phyloP scores from a whole-genome alignment of 1,139 yeast genomes.

The Pneumocystis oryctolagi region DNA sequence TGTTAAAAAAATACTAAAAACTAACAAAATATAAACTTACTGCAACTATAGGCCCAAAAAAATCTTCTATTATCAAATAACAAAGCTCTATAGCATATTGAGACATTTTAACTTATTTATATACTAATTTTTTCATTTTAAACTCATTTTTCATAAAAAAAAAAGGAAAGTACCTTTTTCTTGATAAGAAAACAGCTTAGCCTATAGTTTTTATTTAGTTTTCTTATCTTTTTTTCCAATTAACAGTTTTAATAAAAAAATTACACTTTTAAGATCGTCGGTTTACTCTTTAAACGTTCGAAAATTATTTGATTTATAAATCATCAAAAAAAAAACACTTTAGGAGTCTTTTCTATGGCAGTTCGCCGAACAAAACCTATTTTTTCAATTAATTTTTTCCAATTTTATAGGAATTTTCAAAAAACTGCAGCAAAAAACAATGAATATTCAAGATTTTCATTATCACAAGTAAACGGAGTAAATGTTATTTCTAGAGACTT shows the following conservation, averaged over 20 bases:
- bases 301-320: not conserved
- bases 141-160: not conserved
- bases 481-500: slow-evolving; percentile 35
- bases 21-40: slow-evolving; percentile 2
- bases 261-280: not conserved
- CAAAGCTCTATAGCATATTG: slow-evolving; percentile 22
- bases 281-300: not conserved
- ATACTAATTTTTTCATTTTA: not conserved
- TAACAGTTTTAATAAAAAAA: not conserved
- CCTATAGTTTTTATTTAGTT: not conserved
- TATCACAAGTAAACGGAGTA: slow-evolving; percentile 18
- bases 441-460: not conserved
- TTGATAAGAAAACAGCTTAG: not conserved
- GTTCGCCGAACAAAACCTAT: not conserved
- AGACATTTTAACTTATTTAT: not conserved
- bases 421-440: not conserved
- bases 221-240: not conserved
- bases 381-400: not conserved
- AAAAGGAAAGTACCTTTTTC: not conserved
- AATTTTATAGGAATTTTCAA: not conserved
- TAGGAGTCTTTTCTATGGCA: not conserved
- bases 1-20: not conserved
- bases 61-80: slow-evolving; percentile 23
- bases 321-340: not conserved
- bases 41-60: slow-evolving; percentile 27